phyloP scores from a whole-genome alignment of 345 rosid species.

The Firmiana major region DNA sequence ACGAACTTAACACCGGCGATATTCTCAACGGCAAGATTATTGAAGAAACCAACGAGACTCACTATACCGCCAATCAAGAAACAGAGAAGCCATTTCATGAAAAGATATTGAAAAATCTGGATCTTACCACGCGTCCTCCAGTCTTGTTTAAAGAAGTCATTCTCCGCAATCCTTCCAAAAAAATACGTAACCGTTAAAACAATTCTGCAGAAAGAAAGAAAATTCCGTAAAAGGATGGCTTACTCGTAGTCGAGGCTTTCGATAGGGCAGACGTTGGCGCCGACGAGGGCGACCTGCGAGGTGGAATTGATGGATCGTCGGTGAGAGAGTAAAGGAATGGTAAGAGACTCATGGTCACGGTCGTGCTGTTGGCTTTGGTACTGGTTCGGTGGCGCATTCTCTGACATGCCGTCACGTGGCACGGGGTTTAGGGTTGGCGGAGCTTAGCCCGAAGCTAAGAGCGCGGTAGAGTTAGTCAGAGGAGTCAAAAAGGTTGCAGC shows the following conservation, averaged over 20 bases:
- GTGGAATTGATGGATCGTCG: slow-evolving; percentile 59
- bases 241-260: slow-evolving; percentile 98
- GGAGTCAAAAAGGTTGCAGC: too few relatives aligned
- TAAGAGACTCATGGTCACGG: slow-evolving; percentile 41
- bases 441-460: neutral
- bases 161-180: slow-evolving; percentile 60
- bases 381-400: neutral
- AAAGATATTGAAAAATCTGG: slow-evolving; percentile 66
- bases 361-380: slow-evolving; percentile 8
- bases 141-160: slow-evolving; percentile 86
- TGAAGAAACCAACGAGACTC: slow-evolving; percentile 69
- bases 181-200: neutral
- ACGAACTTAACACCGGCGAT: slow-evolving; percentile 81
- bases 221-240: neutral
- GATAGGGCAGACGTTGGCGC: slow-evolving; percentile 70
- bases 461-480: too few relatives aligned
- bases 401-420: neutral
- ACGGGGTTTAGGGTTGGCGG: neutral
- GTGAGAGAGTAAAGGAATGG: slow-evolving; percentile 43
- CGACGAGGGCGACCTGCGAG: slow-evolving; percentile 93
- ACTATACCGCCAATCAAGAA: slow-evolving; percentile 63
- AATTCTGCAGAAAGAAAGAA: too few relatives aligned
- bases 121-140: slow-evolving; percentile 70
- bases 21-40: slow-evolving; percentile 93
- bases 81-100: slow-evolving; percentile 84